These are phyloP conservation scores for Rickenella mellea DNA, from an alignment of 768 basidiomycete genomes.

Conservation along the genomic window DNA sequence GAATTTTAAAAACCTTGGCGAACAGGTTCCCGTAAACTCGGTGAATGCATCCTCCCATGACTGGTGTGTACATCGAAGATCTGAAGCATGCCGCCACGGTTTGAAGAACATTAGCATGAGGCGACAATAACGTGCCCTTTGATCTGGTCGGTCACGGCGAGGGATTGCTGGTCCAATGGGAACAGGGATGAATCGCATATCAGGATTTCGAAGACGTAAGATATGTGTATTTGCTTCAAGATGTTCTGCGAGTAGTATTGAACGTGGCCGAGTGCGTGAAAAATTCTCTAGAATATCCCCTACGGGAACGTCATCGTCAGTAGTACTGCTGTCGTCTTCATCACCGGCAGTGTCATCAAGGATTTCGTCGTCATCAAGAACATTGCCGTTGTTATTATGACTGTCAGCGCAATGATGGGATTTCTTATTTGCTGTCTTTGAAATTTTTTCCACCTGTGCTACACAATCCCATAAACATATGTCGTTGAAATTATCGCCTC, in stretches of 20 bases:
- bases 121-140: slow-evolving; percentile 16
- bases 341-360: neutral
- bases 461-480: slow-evolving; percentile 23
- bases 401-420: neutral
- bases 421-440: slow-evolving; percentile 4
- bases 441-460: slow-evolving; percentile 14
- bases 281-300: neutral
- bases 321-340: neutral
- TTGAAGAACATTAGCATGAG: slow-evolving; percentile 35
- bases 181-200: slow-evolving; percentile 18
- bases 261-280: neutral
- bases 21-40: slow-evolving; percentile 5
- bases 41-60: slow-evolving; percentile 24
- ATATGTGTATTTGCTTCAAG: slow-evolving; percentile 12
- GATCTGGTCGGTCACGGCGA: slow-evolving; percentile 14
- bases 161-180: slow-evolving; percentile 26
- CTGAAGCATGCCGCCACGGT: slow-evolving; percentile 23
- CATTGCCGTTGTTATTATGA: neutral
- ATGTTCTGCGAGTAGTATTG: slow-evolving; percentile 10
- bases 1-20: slow-evolving; percentile 4
- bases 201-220: slow-evolving; percentile 4
- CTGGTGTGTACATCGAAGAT: slow-evolving; percentile 13
- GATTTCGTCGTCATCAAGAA: neutral
- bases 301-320: slow-evolving; percentile 5
- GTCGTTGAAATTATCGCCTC: slow-evolving; percentile 8